A percentile compares a stretch with the other conserved stretches of the same genome.
Conservation (phyloP, 192 early-diverging fungal species). For the Lunasporangiospora selenospora region DNA sequence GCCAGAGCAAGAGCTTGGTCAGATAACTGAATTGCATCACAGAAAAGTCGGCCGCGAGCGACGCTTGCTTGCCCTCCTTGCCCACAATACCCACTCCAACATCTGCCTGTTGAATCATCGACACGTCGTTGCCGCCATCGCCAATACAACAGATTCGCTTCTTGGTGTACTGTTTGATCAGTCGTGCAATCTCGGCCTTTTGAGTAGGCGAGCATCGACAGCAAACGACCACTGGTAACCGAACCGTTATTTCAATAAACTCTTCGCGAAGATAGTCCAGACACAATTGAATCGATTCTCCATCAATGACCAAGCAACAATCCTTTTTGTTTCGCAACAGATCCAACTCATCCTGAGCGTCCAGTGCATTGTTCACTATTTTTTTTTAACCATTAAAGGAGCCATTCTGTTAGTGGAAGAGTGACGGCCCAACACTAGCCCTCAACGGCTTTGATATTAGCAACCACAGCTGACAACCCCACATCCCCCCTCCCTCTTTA, state of each 20-base stretch:
- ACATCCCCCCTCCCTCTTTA: too few relatives aligned
- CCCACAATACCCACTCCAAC: slow-evolving; percentile 97
- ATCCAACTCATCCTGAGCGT: slow-evolving; percentile 76
- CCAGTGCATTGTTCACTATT: slow-evolving; percentile 53
- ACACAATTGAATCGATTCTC: slow-evolving; percentile 83
- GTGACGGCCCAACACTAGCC: too few relatives aligned
- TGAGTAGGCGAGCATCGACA: slow-evolving; percentile 97
- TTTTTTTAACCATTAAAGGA: not conserved
- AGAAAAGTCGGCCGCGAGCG: slow-evolving; percentile 93
- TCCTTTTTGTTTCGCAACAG: slow-evolving; percentile 73
- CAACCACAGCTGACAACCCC: not conserved
- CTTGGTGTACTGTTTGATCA: slow-evolving; percentile 78
- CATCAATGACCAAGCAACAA: slow-evolving; percentile 90
- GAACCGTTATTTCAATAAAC: slow-evolving; percentile 79
- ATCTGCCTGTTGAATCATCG: slow-evolving; percentile 96
- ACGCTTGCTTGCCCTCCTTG: slow-evolving; percentile 95
- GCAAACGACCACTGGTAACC: slow-evolving; percentile 88
- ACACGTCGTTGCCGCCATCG: slow-evolving; percentile 97
- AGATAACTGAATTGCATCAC: slow-evolving; percentile 88
- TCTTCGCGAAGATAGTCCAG: slow-evolving; percentile 77
- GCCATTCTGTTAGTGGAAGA: not conserved
- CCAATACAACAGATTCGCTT: slow-evolving; percentile 89
- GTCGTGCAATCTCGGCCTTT: slow-evolving; percentile 88
- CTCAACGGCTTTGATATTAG: not conserved
- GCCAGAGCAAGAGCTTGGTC: slow-evolving; percentile 90